Conservation (phyloP, 208 protist genomes). For the Acanthamoeba castellanii region DNA sequence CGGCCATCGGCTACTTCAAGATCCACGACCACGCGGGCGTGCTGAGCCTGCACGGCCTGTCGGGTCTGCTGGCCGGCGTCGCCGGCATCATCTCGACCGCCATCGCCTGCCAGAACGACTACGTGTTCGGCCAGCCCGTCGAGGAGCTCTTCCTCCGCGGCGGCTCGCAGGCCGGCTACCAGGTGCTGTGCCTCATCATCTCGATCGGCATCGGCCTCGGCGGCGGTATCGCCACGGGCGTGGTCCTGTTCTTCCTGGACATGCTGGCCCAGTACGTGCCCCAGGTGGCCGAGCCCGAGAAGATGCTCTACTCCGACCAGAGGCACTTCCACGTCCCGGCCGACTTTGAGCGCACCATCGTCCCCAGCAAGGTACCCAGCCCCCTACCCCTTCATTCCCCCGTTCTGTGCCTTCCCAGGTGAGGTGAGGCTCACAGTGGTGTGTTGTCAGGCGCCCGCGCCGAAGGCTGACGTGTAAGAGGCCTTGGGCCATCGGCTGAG, state of each 20-base stretch:
- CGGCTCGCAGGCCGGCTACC: constrained; percentile 16
- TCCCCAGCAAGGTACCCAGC: not conserved
- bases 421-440: no score
- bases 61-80: constrained; percentile 26
- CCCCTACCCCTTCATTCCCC: no score
- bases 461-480: not conserved
- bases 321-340: constrained; percentile 26
- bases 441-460: no score
- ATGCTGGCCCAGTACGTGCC: constrained; percentile 32
- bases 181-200: constrained; percentile 32
- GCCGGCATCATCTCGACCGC: constrained; percentile 69
- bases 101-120: constrained; percentile 56
- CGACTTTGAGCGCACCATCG: constrained; percentile 49
- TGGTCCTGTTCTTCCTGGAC: not conserved
- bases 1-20: constrained; percentile 1
- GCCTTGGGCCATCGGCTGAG: no score
- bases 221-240: constrained; percentile 27
- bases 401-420: no score
- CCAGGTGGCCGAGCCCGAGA: not conserved
- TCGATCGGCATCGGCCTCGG: constrained; percentile 58
- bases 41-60: constrained; percentile 54
- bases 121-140: constrained; percentile 45
- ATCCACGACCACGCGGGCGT: constrained; percentile 62
- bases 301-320: constrained; percentile 58
- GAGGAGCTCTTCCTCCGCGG: not conserved